Percentiles rank a stretch among this genome's conserved stretches.
phyloP scores from a whole-genome alignment of 2,329 filamentous ascomycete genomes.

The Dactylellina sp. region DNA sequence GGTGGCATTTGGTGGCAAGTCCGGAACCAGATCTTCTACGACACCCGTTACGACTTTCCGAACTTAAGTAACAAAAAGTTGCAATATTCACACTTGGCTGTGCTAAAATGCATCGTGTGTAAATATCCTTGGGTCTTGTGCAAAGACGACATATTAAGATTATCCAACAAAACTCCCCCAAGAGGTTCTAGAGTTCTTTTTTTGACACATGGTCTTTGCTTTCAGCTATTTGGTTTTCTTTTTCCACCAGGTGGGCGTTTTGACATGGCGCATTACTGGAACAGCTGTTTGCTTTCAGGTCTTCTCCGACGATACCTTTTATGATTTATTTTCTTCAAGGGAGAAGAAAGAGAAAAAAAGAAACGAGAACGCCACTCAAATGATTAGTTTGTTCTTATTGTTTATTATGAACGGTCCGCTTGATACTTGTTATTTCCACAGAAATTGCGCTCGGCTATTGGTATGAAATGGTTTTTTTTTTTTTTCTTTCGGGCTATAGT shows the following conservation, averaged over 20 bases:
- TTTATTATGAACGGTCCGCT: too few relatives aligned
- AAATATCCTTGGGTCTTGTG: background rate
- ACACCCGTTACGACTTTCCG: background rate
- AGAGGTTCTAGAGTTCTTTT: too few relatives aligned
- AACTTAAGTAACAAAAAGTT: too few relatives aligned
- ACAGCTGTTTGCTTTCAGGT: constrained; percentile 2
- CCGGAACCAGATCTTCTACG: background rate
- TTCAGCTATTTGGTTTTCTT: background rate
- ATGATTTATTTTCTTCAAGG: background rate
- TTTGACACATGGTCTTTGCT: too few relatives aligned
- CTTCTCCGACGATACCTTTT: background rate
- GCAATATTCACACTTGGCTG: too few relatives aligned
- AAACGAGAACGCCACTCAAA: background rate
- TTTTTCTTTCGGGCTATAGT: background rate
- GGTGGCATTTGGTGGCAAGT: too few relatives aligned
- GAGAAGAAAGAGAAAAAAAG: background rate
- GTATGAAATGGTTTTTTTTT: background rate
- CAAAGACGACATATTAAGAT: too few relatives aligned
- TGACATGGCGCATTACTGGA: constrained; percentile 1
- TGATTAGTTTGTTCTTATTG: background rate
- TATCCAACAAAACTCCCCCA: too few relatives aligned
- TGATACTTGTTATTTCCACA: too few relatives aligned
- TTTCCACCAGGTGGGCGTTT: background rate
- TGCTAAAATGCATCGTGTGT: background rate
- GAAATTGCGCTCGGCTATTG: too few relatives aligned